Conservation (phyloP, 2,329 filamentous ascomycete genomes). For the Penicillium capsulatum region DNA sequence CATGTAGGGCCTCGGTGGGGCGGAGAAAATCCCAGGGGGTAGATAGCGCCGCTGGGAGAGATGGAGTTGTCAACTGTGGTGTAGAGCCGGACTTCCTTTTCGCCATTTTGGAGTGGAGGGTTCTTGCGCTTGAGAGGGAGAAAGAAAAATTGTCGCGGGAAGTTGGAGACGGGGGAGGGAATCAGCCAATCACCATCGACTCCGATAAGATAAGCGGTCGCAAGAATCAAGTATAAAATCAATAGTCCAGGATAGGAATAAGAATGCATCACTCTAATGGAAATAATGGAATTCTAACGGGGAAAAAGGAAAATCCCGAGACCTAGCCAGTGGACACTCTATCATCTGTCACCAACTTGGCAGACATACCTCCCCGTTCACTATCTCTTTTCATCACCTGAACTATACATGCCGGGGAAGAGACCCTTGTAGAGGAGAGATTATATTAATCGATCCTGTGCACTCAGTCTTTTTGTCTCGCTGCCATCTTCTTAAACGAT, state of each 20-base stretch:
- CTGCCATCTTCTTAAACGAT: no score
- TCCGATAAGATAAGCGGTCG: constrained; percentile 14
- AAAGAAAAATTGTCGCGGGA: constrained; percentile 24
- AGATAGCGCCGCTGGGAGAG: constrained; percentile 44
- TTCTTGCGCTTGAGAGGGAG: constrained; percentile 3
- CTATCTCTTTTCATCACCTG: no score
- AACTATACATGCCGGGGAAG: no score
- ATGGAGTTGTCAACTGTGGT: neutral
- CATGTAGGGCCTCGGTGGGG: constrained; percentile 62
- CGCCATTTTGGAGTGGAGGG: constrained; percentile 13
- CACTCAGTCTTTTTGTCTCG: no score
- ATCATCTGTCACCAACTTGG: no score
- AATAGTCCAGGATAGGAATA: neutral
- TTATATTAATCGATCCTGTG: no score
- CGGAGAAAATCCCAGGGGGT: constrained; percentile 73
- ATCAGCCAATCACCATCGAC: constrained; percentile 5
- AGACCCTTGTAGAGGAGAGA: no score
- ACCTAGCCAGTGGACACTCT: no score
- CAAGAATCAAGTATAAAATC: neutral
- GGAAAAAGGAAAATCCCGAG: no score
- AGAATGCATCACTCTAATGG: no score
- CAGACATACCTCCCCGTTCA: no score
- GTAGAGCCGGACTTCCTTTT: constrained; percentile 10
- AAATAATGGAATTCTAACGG: no score
- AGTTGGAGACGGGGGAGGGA: constrained; percentile 3